Conservation (phyloP, 352 stramenopile species). For the Peronosclerospora sorghi region DNA sequence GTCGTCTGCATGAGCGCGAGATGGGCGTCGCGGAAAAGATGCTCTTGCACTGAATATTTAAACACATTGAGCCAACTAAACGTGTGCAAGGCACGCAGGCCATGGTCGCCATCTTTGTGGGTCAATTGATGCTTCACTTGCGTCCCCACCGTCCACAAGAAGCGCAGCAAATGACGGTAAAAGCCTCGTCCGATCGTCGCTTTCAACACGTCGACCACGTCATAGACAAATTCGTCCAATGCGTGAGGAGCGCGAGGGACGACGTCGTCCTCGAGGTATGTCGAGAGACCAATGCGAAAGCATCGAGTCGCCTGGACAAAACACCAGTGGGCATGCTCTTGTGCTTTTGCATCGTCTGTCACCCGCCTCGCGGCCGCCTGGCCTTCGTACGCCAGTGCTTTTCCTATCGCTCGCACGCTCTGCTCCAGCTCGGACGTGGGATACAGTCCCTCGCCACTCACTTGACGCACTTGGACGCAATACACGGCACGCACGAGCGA, state of each 20-base stretch:
- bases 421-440: too few relatives aligned
- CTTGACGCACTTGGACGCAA: constrained; percentile 11
- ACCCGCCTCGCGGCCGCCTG: constrained; percentile 15
- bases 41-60: constrained; percentile 64
- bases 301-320: constrained; percentile 64
- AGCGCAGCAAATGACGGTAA: constrained; percentile 43
- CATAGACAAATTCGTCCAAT: constrained; percentile 53
- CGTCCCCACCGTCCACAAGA: constrained; percentile 55
- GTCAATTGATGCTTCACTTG: constrained; percentile 31
- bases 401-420: too few relatives aligned
- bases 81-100: constrained; percentile 35
- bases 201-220: constrained; percentile 51
- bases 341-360: constrained; percentile 21
- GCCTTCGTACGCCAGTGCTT: too few relatives aligned
- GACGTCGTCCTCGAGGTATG: constrained; percentile 29
- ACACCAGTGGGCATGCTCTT: constrained; percentile 35
- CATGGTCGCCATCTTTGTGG: constrained; percentile 15
- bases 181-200: constrained; percentile 48
- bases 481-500: constrained; percentile 54
- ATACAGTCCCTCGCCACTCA: too few relatives aligned
- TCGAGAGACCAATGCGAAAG: constrained; percentile 59
- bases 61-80: constrained; percentile 81
- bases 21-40: constrained; percentile 48
- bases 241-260: too few relatives aligned
- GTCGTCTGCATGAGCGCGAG: constrained; percentile 62